Base-by-base conservation (phyloP, 106 monocot genomes). In the Vanilla planifolia region DNA sequence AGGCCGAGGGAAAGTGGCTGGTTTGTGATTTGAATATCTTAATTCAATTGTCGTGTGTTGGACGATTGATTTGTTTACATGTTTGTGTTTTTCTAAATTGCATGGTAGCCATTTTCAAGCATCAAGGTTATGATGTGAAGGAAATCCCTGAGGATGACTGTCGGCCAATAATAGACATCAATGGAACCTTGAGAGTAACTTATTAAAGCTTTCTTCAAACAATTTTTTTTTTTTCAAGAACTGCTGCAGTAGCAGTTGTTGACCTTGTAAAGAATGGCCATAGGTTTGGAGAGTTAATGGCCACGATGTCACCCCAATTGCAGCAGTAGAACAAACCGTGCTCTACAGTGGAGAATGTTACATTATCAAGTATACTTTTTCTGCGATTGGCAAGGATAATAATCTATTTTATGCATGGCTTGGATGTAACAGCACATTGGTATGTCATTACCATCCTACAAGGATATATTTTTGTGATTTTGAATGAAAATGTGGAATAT, bases 1-100 rank as follows among this genome's bases (percentile, higher is more conserved):
- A 63, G 78, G 83, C 6, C 53, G 63, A 71, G 83, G 64, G 50
- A 83, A 83, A 66, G 83, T 83, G 24, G 83, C 83, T 64, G 78
- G 83, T 83, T 68, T n/a, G n/a, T n/a, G n/a, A n/a, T n/a, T n/a
- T n/a, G n/a, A n/a, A n/a, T n/a, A n/a, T n/a, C n/a, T n/a, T n/a
- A n/a, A n/a, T n/a, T n/a, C n/a, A n/a, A n/a, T n/a, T n/a, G n/a
- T n/a, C n/a, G 27, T 27, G 6, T 60, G 21, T 1, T 64, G 45
- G 21, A 33, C 17, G 13, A 23, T 34, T 52, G 35, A 16, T n/a
- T 64, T 45, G 45, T 3, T 72, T 21, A 29, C 25, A 40, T 15
- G 27, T 23, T 48, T 47, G 34, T 51, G 11, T 13, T 9, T 42
- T 48, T 16, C 39, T 44, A 10, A 17, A 27, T 28, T 39, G 17